Evolutionary conservation across 495 filamentous ascomycete genomes (phyloP).

Genomic region (Neurospora africana): DNA sequence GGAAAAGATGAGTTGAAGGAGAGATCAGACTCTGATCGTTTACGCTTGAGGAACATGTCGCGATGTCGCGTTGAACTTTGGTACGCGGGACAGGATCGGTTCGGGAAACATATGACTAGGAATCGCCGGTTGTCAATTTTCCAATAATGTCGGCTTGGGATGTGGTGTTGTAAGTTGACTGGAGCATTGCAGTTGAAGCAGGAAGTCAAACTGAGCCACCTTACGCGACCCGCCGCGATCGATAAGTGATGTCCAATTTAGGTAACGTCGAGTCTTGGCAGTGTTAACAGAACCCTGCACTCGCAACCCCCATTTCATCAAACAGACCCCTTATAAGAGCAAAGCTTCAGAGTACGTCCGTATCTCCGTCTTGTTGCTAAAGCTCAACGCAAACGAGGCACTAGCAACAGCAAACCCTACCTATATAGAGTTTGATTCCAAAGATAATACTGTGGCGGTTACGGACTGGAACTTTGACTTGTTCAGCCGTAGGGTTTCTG

Average conservation of each 20-base stretch:
- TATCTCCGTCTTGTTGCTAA: not conserved
- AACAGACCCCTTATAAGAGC: not conserved
- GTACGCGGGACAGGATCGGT: not conserved
- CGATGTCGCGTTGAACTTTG: not conserved
- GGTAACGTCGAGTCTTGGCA: not conserved
- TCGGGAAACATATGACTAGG: not conserved
- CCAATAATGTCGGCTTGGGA: not conserved
- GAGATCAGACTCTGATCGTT: conserved; percentile 40
- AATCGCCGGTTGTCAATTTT: not conserved
- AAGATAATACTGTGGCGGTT: not conserved
- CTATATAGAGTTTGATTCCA: not conserved
- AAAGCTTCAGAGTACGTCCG: not conserved
- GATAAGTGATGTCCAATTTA: not conserved
- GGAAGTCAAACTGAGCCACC: not conserved
- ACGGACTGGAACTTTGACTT: not conserved
- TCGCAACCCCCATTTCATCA: not conserved
- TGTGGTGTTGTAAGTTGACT: not conserved
- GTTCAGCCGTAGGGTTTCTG: not conserved
- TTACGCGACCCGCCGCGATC: not conserved
- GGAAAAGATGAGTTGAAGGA: conserved; percentile 30
- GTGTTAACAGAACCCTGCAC: not conserved
- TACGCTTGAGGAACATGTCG: conserved; percentile 38
- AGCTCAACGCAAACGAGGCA: not conserved
- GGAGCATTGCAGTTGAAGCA: not conserved
- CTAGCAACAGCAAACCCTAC: not conserved